These are phyloP conservation scores for Dichotomopilus funicola DNA, from an alignment of 2,329 filamentous ascomycete genomes.

Conservation along the genomic window DNA sequence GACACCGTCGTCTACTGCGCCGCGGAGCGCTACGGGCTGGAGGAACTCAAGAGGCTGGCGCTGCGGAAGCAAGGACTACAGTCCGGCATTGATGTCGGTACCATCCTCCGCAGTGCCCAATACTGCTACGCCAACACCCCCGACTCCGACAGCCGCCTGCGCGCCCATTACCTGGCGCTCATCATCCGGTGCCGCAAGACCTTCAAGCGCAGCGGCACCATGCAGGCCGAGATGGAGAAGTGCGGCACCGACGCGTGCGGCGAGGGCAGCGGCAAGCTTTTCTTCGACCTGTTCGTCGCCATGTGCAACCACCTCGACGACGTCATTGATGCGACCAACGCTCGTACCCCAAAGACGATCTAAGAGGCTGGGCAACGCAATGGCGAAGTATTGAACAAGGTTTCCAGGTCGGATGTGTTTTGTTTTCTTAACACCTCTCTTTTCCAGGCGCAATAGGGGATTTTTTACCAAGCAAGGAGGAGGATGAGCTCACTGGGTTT, in stretches of 20 bases:
- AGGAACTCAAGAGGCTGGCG: conserved; percentile 84
- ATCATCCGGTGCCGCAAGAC: conserved; percentile 96
- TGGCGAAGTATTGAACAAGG: no score
- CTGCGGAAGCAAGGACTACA: conserved; percentile 93
- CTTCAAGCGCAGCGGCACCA: conserved; percentile 96
- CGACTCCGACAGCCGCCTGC: conserved; percentile 83
- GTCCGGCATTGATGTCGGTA: conserved; percentile 83
- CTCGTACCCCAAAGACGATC: conserved; percentile 51
- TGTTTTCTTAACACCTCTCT: background rate
- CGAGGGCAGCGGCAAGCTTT: conserved; percentile 61
- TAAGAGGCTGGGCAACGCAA: conserved; percentile 31
- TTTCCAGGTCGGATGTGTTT: no score
- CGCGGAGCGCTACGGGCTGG: conserved; percentile 82
- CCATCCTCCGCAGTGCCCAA: conserved; percentile 85
- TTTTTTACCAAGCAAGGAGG: conserved; percentile 10
- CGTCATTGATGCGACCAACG: conserved; percentile 77
- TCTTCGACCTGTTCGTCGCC: conserved; percentile 96
- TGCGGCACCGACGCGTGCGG: conserved; percentile 49
- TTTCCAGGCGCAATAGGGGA: conserved; percentile 16
- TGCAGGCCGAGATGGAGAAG: conserved; percentile 97
- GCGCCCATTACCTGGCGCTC: conserved; percentile 93
- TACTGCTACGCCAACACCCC: conserved; percentile 95
- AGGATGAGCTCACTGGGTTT: background rate
- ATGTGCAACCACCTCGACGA: conserved; percentile 99
- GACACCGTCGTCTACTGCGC: conserved; percentile 95